phyloP scores from a whole-genome alignment of 371 early-diverging fungal species.

The Mucor racemosus region DNA sequence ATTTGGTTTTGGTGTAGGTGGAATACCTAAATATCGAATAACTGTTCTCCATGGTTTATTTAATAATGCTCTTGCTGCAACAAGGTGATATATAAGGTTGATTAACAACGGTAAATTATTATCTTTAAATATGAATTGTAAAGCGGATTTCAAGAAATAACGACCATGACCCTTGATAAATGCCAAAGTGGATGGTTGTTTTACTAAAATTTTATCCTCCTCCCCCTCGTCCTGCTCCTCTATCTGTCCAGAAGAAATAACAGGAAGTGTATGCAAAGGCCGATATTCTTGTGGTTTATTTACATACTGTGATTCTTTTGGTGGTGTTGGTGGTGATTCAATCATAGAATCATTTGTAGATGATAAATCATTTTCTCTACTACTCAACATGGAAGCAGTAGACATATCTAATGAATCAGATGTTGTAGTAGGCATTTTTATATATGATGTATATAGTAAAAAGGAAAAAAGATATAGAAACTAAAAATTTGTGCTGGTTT shows the following conservation, averaged over 20 bases:
- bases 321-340: constrained; percentile 15
- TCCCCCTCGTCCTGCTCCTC: not conserved
- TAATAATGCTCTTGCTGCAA: constrained; percentile 38
- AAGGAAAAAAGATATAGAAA: not conserved
- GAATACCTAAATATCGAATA: constrained; percentile 21
- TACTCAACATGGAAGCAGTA: constrained; percentile 35
- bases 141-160: constrained; percentile 21
- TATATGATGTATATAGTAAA: not conserved
- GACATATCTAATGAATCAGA: constrained; percentile 42
- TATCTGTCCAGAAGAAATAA: not conserved
- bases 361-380: not conserved
- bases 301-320: constrained; percentile 1
- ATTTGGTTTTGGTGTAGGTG: constrained; percentile 12
- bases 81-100: constrained; percentile 39
- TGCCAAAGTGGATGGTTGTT: constrained; percentile 26
- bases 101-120: constrained; percentile 47
- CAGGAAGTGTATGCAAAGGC: constrained; percentile 1
- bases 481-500: not conserved
- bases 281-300: not conserved
- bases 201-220: not conserved
- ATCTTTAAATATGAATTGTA: constrained; percentile 44
- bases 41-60: constrained; percentile 25
- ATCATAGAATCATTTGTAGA: not conserved
- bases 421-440: not conserved
- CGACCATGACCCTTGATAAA: constrained; percentile 33